Base-by-base conservation (phyloP, 2,329 filamentous ascomycete genomes). In the Intubia oerlemansii region DNA sequence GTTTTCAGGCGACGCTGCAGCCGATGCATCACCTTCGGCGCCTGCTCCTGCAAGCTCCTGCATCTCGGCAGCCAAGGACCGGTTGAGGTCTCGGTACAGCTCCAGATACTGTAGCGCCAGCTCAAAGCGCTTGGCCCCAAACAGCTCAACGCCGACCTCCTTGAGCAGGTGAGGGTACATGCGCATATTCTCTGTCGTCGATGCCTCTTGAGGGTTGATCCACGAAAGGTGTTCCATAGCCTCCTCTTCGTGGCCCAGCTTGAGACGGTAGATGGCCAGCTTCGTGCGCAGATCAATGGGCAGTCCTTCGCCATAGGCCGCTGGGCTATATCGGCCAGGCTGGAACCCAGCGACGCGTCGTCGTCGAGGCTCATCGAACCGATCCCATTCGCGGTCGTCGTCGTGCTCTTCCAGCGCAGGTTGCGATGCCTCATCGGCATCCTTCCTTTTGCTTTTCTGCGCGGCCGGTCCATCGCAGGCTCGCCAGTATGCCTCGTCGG, bases 381-480 rank as follows among this genome's bases (percentile, higher is more conserved):
- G 50, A 45, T 98, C 88, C 68, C 82, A 98, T 50, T 98, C 88
- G 32, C 82, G 64, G 46, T 92, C 82, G 44, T 93, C 80, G 5
- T 66, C 57, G 17, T 25, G 15, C 3, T 20, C 81, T 5, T 65
- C n/a, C n/a, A n/a, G n/a, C n/a, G n/a, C n/a, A n/a, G n/a, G n/a
- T n/a, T n/a, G n/a, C n/a, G n/a, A n/a, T n/a, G n/a, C 56, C 18
- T 62, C 55, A 37, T 63, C 59, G 7, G 59, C 45, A 33, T 90
- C 75, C 10, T 17, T 19, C 13, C 6, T n/a, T 7, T 9, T 16
- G 11, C 14, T n/a, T 8, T 10, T 25, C n/a, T n/a, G n/a, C n/a
- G n/a, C n/a, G n/a, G 15, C 15, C 10, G 16, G 6, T 25, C 64
- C 56, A 20, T 62, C 55, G 38, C 64, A 59, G 8, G 59, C 45